Percentiles rank a stretch among this genome's conserved stretches.
Evolutionary conservation across 352 stramenopile species (phyloP).

Genomic region (Phytophthora ohioensis): DNA sequence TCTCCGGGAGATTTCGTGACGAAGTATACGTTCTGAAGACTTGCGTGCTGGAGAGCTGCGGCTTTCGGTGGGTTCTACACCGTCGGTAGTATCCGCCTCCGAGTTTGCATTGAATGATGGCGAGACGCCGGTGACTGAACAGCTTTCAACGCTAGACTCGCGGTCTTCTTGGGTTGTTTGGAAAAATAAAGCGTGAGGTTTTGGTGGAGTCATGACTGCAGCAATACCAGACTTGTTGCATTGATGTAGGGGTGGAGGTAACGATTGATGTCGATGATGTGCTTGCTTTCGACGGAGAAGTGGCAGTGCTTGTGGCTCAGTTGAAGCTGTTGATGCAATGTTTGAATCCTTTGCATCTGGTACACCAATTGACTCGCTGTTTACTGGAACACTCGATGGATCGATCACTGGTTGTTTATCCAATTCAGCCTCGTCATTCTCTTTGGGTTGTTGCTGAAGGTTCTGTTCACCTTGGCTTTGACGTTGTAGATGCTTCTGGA

Average conservation of each 20-base stretch:
- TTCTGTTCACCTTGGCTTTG: conserved; percentile 10
- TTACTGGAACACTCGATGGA: not conserved
- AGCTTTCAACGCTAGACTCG: conserved; percentile 21
- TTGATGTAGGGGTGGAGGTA: conserved; percentile 19
- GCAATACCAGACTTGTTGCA: conserved; percentile 2
- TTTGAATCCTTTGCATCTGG: not conserved
- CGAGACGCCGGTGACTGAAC: conserved; percentile 13
- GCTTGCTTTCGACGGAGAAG: conserved; percentile 31
- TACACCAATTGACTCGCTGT: not conserved
- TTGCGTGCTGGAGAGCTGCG: conserved; percentile 1
- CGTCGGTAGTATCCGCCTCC: conserved; percentile 1
- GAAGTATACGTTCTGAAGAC: not conserved
- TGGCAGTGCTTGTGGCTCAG: conserved; percentile 14
- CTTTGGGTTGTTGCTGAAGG: conserved; percentile 6
- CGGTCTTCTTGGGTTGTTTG: conserved; percentile 24
- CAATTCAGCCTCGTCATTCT: not conserved
- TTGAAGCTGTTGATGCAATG: conserved; percentile 1
- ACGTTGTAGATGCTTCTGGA: conserved; percentile 21
- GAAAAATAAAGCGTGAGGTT: conserved; percentile 37
- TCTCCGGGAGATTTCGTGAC: conserved; percentile 14
- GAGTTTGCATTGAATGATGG: conserved; percentile 6
- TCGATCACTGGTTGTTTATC: not conserved
- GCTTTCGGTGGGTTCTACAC: not conserved
- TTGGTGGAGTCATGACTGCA: conserved; percentile 10
- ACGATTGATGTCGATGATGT: conserved; percentile 27